Evolutionary conservation across 805 yeast species (phyloP), one percentile per base, ranked within the genome.

Genomic region (Candida bentonensis): DNA sequence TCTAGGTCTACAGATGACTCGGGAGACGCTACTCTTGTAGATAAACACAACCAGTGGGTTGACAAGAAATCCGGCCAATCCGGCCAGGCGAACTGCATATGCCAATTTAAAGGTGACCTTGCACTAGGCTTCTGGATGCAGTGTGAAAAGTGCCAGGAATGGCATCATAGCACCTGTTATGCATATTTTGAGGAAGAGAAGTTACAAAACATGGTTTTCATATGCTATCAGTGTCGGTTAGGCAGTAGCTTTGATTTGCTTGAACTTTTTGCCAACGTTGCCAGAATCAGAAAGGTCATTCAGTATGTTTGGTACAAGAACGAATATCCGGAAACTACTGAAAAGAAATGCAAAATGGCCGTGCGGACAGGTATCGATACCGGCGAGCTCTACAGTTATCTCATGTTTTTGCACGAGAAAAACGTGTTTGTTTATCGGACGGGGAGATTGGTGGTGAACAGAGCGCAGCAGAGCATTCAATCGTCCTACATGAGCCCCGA

Each of bases 141-240:
- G 40, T 79, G 86, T 54, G 78, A 72, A 33, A 49, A 54, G 3
- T 77, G 83, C 55, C 52, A 60, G 17, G 63, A 60, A 47, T 69
- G 84, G 84, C 69, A 51, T 52, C 86, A 79, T 55, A 51, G 59
- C 15, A 53, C 53, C 7, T 79, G 87, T 56, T 17, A 30, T 30
- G 36, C 17, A 13, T 30, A 11, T n/a, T 30, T 9, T 30, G 36
- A 30, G 17, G 36, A 30, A 5, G 7, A 17, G 20, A 11, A 11
- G 13, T 4, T 5, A 5, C 11, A 5, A n/a, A 11, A 9, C 20
- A 30, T 5, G n/a, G 7, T 9, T n/a, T 30, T 30, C n/a, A 9
- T 7, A 9, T 30, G 36, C 36, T 30, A 30, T 17, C 11, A 9
- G 17, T 30, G 36, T 30, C 7, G 7, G 7, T 11, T 17, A 9